Evolutionary conservation across 2,329 filamentous ascomycete genomes (phyloP), one percentile per base, ranked within the genome.

Genomic region (Chaetomiaceae sp.): DNA sequence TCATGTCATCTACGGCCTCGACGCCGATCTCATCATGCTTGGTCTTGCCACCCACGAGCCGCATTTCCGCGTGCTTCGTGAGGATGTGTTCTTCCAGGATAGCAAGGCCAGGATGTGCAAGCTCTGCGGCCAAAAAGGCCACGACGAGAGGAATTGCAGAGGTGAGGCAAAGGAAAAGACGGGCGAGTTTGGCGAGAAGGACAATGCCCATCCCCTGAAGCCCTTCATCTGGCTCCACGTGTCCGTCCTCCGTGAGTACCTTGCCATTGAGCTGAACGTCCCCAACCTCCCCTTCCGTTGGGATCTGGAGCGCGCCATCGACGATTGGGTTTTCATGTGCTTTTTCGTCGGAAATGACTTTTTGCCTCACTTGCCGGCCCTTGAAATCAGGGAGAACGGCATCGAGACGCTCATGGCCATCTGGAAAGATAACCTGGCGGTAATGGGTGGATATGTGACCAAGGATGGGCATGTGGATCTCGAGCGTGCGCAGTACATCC

Each of bases 331-430:
- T 66, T 81, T 99, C 55, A 96, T 99, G 90, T 92, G 91, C 44
- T 99, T 99, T 74, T 99, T 99, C 69, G 89, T 99, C 62, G 93
- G 93, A 66, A 99, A 99, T 69, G 95, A 99, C 73, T 99, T 99
- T 72, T 73, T 99, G 60, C 93, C 93, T 44, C 93, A 99, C 76
- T 75, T 99, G 52, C 93, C 93, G n/a, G 95, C 92, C 62, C 78
- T 99, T 52, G 93, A 97, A 68, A 97, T 99, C 66, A 83, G 93
- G 54, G 93, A 99, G 65, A 91, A 96, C 66, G 92, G 92, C 43
- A 99, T 99, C 64, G 92, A 99, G 65, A 95, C 91, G 1, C 76
- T 99, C 50, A 95, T 91, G 58, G 86, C 89, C n/a, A 93, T 99
- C 50, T 99, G 95, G 93, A 86, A 89, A 65, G 90, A 96, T 60